Evolutionary conservation across 257 asterid species (phyloP).

Genomic region (Solanum chiquidenum): DNA sequence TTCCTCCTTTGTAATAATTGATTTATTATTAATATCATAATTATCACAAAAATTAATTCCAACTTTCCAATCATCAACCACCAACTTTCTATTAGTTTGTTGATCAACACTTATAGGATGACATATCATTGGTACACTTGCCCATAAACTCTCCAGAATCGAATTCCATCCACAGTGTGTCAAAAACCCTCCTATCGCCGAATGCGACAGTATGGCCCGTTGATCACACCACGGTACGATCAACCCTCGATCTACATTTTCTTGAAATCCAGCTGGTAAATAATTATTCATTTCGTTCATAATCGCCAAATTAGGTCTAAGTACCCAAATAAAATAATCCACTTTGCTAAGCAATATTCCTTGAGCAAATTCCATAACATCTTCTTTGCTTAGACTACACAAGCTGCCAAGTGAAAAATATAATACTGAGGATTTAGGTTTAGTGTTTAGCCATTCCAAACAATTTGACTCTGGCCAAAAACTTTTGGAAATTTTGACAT

Average conservation of each 20-base stretch:
- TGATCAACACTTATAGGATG: conserved; percentile 38
- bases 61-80: conserved; percentile 45
- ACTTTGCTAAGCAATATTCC: conserved; percentile 50
- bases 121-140: conserved; percentile 40
- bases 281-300: conserved; percentile 12
- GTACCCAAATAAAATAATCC: conserved; percentile 45
- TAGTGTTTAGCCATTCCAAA: conserved; percentile 40
- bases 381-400: conserved; percentile 24
- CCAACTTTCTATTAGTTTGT: conserved; percentile 35
- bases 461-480: conserved; percentile 45
- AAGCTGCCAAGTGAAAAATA: conserved; percentile 60
- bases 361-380: conserved; percentile 34
- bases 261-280: conserved; percentile 20
- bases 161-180: conserved; percentile 60
- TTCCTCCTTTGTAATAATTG: conserved; percentile 5
- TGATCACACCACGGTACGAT: conserved; percentile 39
- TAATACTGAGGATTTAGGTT: conserved; percentile 44
- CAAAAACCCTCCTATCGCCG: conserved; percentile 27
- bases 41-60: conserved; percentile 37
- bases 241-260: conserved; percentile 18
- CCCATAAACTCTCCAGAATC: conserved; percentile 34
- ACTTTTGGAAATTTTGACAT: conserved; percentile 17
- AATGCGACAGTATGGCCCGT: conserved; percentile 11
- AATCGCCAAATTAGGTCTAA: conserved; percentile 36
- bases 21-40: conserved; percentile 13